A percentile compares a stretch with the other conserved stretches of the same genome.
These are phyloP conservation scores for Lichtheimia corymbifera DNA, from an alignment of 371 early-diverging fungal genomes.

Conservation along the genomic window DNA sequence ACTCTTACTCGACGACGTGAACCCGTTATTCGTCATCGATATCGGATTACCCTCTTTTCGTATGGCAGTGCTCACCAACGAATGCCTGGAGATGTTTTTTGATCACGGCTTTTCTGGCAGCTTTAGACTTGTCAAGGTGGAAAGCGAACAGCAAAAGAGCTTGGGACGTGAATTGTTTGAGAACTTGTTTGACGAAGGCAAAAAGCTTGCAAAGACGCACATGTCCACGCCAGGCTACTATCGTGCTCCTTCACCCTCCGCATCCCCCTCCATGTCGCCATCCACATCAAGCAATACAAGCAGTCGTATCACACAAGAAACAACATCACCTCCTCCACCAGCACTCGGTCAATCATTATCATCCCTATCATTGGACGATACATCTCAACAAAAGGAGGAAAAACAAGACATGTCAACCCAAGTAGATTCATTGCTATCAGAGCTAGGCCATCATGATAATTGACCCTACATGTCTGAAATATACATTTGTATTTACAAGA, in stretches of 20 bases:
- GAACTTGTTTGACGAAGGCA: conserved; percentile 57
- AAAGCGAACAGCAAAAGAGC: conserved; percentile 52
- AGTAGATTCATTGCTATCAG: conserved; percentile 36
- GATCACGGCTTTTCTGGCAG: conserved; percentile 64
- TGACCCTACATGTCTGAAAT: not conserved
- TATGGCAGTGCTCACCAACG: conserved; percentile 71
- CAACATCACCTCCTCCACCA: conserved; percentile 11
- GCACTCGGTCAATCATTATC: conserved; percentile 12
- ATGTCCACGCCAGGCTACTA: conserved; percentile 1
- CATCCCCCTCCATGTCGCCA: conserved; percentile 14
- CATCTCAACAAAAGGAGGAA: conserved; percentile 9
- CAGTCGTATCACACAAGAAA: not conserved
- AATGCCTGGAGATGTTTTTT: conserved; percentile 67
- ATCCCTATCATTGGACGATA: not conserved
- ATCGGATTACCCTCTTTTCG: conserved; percentile 43
- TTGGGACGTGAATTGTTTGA: conserved; percentile 62
- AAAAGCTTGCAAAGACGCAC: conserved; percentile 39
- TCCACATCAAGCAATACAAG: conserved; percentile 13
- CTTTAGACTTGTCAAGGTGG: conserved; percentile 63
- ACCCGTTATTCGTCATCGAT: conserved; percentile 15
- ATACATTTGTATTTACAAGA: too few species aligned
- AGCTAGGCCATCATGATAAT: conserved; percentile 42
- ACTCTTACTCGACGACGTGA: conserved; percentile 1
- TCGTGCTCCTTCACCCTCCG: conserved; percentile 4
- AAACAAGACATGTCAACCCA: conserved; percentile 27